Evolutionary conservation across 208 protist species (phyloP).

Genomic region (Porcisia deanei): DNA sequence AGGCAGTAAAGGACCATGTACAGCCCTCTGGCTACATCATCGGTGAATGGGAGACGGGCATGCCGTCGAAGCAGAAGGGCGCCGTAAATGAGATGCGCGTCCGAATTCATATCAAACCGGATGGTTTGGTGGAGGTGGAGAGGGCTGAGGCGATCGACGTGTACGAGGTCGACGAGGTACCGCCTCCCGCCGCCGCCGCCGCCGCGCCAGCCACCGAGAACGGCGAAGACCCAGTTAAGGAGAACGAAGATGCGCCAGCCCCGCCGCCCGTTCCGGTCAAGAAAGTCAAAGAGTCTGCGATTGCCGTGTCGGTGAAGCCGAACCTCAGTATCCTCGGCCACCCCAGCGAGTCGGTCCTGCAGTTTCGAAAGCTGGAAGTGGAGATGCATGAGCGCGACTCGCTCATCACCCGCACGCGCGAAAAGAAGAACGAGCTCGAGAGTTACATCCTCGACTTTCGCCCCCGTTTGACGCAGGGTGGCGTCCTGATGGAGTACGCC

Average conservation of each 20-base stretch:
- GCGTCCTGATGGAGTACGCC: slow-evolving; percentile 71
- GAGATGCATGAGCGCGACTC: slow-evolving; percentile 82
- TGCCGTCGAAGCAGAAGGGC: slow-evolving; percentile 32
- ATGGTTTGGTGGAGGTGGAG: slow-evolving; percentile 71
- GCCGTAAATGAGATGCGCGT: slow-evolving; percentile 61
- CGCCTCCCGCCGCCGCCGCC: slow-evolving; percentile 10
- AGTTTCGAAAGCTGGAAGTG: slow-evolving; percentile 63
- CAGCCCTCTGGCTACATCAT: slow-evolving; percentile 52
- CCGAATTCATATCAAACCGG: slow-evolving; percentile 60
- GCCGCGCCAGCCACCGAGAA: slow-evolving; percentile 28
- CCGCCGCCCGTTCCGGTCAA: slow-evolving; percentile 19
- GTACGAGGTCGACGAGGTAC: slow-evolving; percentile 74
- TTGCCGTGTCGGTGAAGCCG: slow-evolving; percentile 58
- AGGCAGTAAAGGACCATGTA: slow-evolving; percentile 43
- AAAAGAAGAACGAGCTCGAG: slow-evolving; percentile 93
- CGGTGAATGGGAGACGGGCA: slow-evolving; percentile 71
- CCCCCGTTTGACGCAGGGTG: slow-evolving; percentile 59
- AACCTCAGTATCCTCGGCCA: slow-evolving; percentile 63
- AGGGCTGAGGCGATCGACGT: slow-evolving; percentile 62
- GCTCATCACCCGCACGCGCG: slow-evolving; percentile 62
- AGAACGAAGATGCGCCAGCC: slow-evolving; percentile 31
- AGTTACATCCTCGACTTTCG: slow-evolving; percentile 91
- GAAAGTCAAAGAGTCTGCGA: slow-evolving; percentile 42
- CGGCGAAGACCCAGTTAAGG: slow-evolving; percentile 28
- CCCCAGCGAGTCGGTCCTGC: slow-evolving; percentile 40